These are phyloP conservation scores for Rutstroemia sp. DNA, from an alignment of 2,329 filamentous ascomycete genomes.

Conservation along the genomic window DNA sequence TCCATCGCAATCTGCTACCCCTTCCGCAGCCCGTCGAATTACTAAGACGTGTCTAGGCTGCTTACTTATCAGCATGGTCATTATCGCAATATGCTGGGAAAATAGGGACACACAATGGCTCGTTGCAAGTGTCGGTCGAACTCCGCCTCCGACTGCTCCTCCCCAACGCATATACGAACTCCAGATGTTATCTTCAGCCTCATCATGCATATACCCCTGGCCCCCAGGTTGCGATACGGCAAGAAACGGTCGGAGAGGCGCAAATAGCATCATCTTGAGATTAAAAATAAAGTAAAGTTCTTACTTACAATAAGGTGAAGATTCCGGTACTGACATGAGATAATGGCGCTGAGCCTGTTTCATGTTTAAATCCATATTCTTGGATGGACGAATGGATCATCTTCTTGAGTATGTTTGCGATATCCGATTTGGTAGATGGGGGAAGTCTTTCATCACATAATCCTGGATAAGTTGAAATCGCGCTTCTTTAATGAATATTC, in stretches of 20 bases:
- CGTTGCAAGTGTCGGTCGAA: no score
- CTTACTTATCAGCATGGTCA: no score
- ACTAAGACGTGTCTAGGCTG: no score
- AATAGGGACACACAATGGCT: no score
- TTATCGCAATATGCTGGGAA: no score
- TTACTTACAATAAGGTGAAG: background rate
- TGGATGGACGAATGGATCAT: no score
- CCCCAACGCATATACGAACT: background rate
- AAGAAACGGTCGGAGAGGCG: background rate
- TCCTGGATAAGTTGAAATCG: no score
- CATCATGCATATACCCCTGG: background rate
- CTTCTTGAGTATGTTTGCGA: no score
- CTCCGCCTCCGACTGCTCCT: background rate
- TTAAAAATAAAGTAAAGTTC: background rate
- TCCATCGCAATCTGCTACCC: background rate
- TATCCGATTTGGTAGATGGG: no score
- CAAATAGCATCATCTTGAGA: background rate
- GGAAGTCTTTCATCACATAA: no score
- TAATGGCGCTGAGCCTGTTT: background rate
- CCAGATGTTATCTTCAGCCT: conserved; percentile 1
- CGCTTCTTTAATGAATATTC: no score
- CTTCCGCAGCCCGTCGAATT: no score
- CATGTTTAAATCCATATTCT: background rate
- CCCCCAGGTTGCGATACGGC: background rate
- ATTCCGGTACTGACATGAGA: background rate